Evolutionary conservation across 2,329 filamentous ascomycete genomes (phyloP), one percentile per base, ranked within the genome.

Genomic region (Microcyclospora tardicrescens): DNA sequence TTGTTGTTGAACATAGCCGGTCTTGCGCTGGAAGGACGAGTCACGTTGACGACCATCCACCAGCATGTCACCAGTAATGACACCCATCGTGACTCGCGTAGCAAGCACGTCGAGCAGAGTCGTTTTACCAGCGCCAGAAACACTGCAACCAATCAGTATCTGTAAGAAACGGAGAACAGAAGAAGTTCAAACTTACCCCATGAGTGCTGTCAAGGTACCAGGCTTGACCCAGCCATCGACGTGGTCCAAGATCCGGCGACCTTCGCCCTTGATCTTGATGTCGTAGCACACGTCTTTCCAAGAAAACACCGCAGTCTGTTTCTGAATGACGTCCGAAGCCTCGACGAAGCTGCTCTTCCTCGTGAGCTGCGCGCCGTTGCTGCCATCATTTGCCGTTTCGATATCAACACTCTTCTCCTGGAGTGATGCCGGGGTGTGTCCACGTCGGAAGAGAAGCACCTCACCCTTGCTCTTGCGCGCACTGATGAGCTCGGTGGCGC

Each of bases 171-270:
- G 4, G 19, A 24, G 19, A 24, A 24, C 19, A 24, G 5, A 5
- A 24, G 19, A 24, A 24, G 4, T 24, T 8, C 19, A 8, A 24
- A 24, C 19, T 24, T 24, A 24, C 19, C 85, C 83, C 86, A 94
- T 94, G 2, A 93, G 69, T 30, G 84, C 86, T 10, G 86, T 94
- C 38, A 93, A 61, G 12, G 84, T 93, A 43, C 87, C 87, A 2
- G 87, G 87, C 61, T 93, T 91, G 43, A 95, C 85, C 83, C 84
- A 95, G 28, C 87, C 87, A 54, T 93, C 82, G 10, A 94, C 83
- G 45, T 91, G 69, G 51, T 94, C 79, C 42, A 95, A 66, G 52
- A 95, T 82, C 33, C 80, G 76, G 12, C 85, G 74, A 1, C 70
- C 64, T 51, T 89, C 76, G 11, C 69, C 68, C 66, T 93, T 93